Evolutionary conservation across 2,329 filamentous ascomycete species (phyloP), one percentile per base, ranked within the genome.

Genomic region (Aureobasidium zeae): DNA sequence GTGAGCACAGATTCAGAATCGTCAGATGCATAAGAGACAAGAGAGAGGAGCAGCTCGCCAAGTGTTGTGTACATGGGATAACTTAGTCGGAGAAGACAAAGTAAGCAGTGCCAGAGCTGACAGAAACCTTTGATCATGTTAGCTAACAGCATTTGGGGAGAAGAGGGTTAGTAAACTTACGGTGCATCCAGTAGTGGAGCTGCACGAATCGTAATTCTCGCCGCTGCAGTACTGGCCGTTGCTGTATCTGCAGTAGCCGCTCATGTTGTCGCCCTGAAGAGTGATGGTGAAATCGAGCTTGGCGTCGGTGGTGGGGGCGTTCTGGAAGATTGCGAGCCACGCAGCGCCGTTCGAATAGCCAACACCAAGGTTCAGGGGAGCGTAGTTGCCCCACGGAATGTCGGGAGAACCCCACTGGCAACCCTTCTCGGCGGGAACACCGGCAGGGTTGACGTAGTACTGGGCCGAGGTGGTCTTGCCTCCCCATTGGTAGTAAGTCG

Each of bases 391-490:
- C 46, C 71, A 63, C 50, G 71, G 65, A 47, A 68, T 57, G 44
- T 63, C 79, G 47, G 77, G 69, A 15, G 71, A 71, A 39, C 75
- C 70, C 91, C 91, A 96, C 47, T 74, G 65, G 68, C 91, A 98
- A 38, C 77, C 84, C 10, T 88, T 66, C 52, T 77, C 62, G 47
- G 78, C 67, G 13, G 65, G 55, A 42, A 83, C 70, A 48, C 86
- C 87, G 54, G 77, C 73, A 56, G 83, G 83, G 76, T 96, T 96
- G 66, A 96, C 76, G 62, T 98, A 98, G 75, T 94, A 96, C 68
- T 96, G 91, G 32, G 88, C 88, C 35, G 86, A 88, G 41, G 91
- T 96, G 38, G 68, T 55, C 62, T 74, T 74, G 55, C 76, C 76
- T 57, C 85, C 54, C 85, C 86, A 94, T 49, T 71, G 66, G 71